Conservation (phyloP, 1,139 yeast species). For the Hemisphaericaspora lyxosophila region DNA sequence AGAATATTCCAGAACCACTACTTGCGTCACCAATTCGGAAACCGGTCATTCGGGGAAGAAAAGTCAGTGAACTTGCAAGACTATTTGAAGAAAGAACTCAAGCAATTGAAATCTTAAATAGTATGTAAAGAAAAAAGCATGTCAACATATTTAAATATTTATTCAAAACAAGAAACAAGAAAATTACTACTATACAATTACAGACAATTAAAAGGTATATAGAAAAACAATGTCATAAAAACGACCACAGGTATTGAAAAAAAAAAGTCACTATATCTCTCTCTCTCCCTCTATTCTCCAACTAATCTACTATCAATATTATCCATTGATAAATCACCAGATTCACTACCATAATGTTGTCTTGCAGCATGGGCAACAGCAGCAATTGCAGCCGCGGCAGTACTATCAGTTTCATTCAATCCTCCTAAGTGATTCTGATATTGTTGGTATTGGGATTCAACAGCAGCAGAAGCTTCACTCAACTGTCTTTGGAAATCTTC, state of each 20-base stretch:
- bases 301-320: constrained; percentile 50
- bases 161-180: constrained; percentile 2
- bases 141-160: constrained; percentile 1
- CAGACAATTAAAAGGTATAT: background rate
- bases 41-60: constrained; percentile 53
- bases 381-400: constrained; percentile 45
- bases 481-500: constrained; percentile 42
- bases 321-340: constrained; percentile 44
- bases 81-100: constrained; percentile 56
- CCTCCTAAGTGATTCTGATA: constrained; percentile 23
- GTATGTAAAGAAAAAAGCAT: constrained; percentile 21
- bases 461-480: constrained; percentile 40
- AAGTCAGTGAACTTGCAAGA: constrained; percentile 55
- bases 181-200: constrained; percentile 1
- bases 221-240: background rate
- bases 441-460: constrained; percentile 35
- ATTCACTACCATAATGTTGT: constrained; percentile 26
- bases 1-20: background rate
- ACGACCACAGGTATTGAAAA: background rate
- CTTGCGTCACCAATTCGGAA: constrained; percentile 21
- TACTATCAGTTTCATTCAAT: constrained; percentile 23
- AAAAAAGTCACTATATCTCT: constrained; percentile 4
- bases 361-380: constrained; percentile 36
- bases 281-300: too few species aligned
- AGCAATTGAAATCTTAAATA: constrained; percentile 49